Base-by-base conservation (phyloP, 2,329 filamentous ascomycete genomes). In the Aspergillus udagawae region DNA sequence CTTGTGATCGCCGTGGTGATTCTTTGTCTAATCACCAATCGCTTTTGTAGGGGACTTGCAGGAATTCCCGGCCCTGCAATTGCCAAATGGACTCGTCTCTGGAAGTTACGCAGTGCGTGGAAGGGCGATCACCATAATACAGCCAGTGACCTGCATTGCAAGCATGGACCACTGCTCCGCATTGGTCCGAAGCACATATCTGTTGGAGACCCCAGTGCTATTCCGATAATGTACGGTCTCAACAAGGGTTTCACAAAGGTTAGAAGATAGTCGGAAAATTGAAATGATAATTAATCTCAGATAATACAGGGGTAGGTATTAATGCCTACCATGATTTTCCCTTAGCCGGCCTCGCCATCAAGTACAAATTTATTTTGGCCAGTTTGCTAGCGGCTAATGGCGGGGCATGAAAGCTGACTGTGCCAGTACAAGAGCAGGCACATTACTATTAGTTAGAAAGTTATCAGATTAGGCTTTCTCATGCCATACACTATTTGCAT, bases 21-120 rank as follows among this genome's bases (percentile, higher is more conserved):
- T 2, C 32, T 38, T 17, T 14, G 14, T 17, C 14, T 38, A 17
- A 38, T 38, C 14, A 38, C 32, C 32, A 38, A 38, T 17, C 32
- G 32, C 3, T 38, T 38, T 3, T 12, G 32, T 17, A 38, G 32
- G 32, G 3, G 32, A 2, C 32, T 38, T 7, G 32, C 32, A 17
- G 32, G 32, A 7, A 45, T 55, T 35, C 53, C 53, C 4, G 53
- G 53, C 9, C 53, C 53, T 6, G 20, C 29, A 8, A 20, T 55
- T 17, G 53, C 53, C 53, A 55, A 45, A 20, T 55, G 27, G 32
- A 62, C 59, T 5, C 47, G 58, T 12, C 45, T 66, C 1, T 65
- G 62, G 64, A 64, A 61, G 21, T 42, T 65, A 8, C 41, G 63
- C 21, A 57, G 51, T 38, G 62, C 63, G 1, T 65, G 61, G 61